Base-by-base conservation (phyloP, 495 filamentous ascomycete species). In the Aspergillus conjunctus region DNA sequence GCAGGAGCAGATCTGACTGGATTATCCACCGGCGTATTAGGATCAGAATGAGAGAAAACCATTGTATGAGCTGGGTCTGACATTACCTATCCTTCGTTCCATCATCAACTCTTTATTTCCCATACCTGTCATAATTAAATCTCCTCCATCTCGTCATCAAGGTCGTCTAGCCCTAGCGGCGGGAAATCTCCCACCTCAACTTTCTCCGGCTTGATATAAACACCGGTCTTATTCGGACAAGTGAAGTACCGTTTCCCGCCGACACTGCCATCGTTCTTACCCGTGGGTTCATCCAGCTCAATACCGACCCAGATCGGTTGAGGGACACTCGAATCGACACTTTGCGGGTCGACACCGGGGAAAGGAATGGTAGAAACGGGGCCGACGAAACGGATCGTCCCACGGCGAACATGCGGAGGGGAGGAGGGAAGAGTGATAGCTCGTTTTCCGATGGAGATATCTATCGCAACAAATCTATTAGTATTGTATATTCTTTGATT, bases 231-330 rank as follows among this genome's bases (percentile, higher is more conserved):
- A 32, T 79, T 78, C 17, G 81, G 81, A 60, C 84, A 86, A 33
- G 79, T 74, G 77, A 95, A 97, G 75, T 94, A 95, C 50, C 86
- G 79, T 59, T 83, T 85, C 30, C 88, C 89, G n/a, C 80, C 81
- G 3, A 95, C 81, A 65, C 87, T 90, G 17, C 92, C 92, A 70
- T 97, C 91, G 65, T 97, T 97, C 78, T 90, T 94, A 32, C 92
- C 92, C 34, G 86, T 86, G 5, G 91, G 91, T 73, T 96, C 91
- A 69, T 96, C 91, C 46, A 95, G 80, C 66, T 86, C 83, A 50
- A 97, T 79, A 44, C 93, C 93, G 41, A 94, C 81, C 93, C 94
- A 97, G 17, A 90, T 81, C 6, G 90, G 89, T 30, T 71, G 62
- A 11, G 56, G 56, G 11, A 66, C 62, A 21, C 66, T 83, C 69